Evolutionary conservation across 306 rosid species (phyloP).

Genomic region (Pterocarpus santalinus): DNA sequence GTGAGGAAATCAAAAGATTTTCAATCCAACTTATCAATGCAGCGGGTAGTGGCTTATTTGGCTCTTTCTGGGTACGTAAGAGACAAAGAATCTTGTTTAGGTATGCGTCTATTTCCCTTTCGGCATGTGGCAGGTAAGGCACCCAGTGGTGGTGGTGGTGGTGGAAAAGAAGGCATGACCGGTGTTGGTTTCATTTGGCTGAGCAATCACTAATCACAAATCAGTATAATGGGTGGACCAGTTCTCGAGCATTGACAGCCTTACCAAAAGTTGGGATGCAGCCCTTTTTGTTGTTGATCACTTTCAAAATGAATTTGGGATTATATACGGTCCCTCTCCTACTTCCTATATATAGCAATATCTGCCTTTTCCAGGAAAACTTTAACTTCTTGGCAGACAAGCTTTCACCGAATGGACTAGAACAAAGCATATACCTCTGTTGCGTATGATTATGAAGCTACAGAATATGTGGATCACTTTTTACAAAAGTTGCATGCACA

Average conservation of each 20-base stretch:
- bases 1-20: slow-evolving; percentile 12
- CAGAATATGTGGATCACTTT: not conserved
- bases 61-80: slow-evolving; percentile 24
- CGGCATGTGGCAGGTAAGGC: slow-evolving; percentile 39
- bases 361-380: slow-evolving; percentile 26
- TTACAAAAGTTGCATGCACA: slow-evolving; percentile 10
- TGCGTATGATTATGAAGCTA: slow-evolving; percentile 31
- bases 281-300: slow-evolving; percentile 11
- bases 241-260: slow-evolving; percentile 5
- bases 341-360: not conserved
- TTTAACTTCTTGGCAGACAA: slow-evolving; percentile 27
- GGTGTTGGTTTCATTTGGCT: slow-evolving; percentile 28
- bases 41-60: slow-evolving; percentile 41
- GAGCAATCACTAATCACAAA: not conserved
- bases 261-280: slow-evolving; percentile 5
- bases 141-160: slow-evolving; percentile 35
- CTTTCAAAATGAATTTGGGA: slow-evolving; percentile 12
- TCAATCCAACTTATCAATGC: slow-evolving; percentile 19
- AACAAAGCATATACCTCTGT: not conserved
- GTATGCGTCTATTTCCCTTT: not conserved
- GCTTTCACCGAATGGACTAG: slow-evolving; percentile 24
- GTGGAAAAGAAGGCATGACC: slow-evolving; percentile 25
- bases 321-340: not conserved
- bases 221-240: slow-evolving; percentile 29
- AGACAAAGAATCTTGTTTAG: slow-evolving; percentile 25